Evolutionary conservation across 1,284 basidiomycete species (phyloP), one percentile per base, ranked within the genome.

Genomic region (Rhodotorula sp.): DNA sequence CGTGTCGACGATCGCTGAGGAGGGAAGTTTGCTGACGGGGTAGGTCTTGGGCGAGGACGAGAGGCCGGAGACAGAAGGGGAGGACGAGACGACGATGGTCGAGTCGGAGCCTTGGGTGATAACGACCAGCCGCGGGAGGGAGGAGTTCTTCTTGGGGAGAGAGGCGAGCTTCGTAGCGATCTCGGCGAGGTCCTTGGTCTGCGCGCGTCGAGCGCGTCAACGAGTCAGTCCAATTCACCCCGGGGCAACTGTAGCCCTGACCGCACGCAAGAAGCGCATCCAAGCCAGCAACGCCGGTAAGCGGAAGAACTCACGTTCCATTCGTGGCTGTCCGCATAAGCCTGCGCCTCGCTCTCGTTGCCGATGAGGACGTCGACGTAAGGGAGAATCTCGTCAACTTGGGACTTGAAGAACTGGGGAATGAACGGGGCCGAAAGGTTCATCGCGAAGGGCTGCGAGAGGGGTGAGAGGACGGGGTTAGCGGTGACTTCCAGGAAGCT

Each of bases 401-500:
- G 89, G 6, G 84, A 81, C 75, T 87, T 87, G 85, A 97, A 98
- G 87, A 97, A 96, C 81, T 95, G 90, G 65, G 91, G 85, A 80
- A 99, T 96, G 85, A 98, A 99, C 48, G 96, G 96, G 2, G 96
- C 96, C 22, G 93, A 96, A 76, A 99, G 86, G 86, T 99, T 99
- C 78, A 98, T 83, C 20, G 87, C 86, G 80, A 96, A 94, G 59
- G 87, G 87, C 91, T 92, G 76, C 26, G 47, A 22, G 44, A 6
- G 40, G 40, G 40, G 40, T 10, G 10, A 34, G 34, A 10, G 40
- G 11, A 13, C 8, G 16, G 7, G 10, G 40, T 8, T 44, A 13
- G 5, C 40, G 11, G 16, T 44, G n/a, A n/a, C n/a, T n/a, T n/a
- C n/a, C n/a, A n/a, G n/a, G n/a, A n/a, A n/a, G n/a, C n/a, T n/a